These are phyloP conservation scores for Plantago coronopus DNA, from an alignment of 305 asterid species.

Conservation along the genomic window DNA sequence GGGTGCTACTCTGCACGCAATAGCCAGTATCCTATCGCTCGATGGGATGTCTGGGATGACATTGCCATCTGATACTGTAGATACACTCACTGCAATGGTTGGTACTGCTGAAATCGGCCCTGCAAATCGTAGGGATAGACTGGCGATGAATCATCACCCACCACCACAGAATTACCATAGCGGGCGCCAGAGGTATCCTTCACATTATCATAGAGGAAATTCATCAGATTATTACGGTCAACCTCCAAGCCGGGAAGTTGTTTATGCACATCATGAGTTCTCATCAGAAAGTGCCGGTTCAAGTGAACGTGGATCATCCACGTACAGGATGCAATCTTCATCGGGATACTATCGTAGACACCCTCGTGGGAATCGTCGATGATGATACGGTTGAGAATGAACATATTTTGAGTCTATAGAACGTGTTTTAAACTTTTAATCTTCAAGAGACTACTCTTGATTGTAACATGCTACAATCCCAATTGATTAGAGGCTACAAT, in stretches of 20 bases:
- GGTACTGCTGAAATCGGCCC: slow-evolving; percentile 41
- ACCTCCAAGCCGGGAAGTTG: slow-evolving; percentile 16
- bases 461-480: no score
- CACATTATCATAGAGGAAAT: slow-evolving; percentile 24
- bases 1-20: slow-evolving; percentile 51
- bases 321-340: neutral
- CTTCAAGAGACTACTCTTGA: neutral
- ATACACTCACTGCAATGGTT: slow-evolving; percentile 41
- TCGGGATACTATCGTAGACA: slow-evolving; percentile 5
- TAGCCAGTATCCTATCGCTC: slow-evolving; percentile 52
- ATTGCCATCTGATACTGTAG: slow-evolving; percentile 37
- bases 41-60: slow-evolving; percentile 67
- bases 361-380: slow-evolving; percentile 2
- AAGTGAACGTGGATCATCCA: neutral
- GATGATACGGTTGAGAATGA: neutral
- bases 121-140: slow-evolving; percentile 22
- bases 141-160: slow-evolving; percentile 23
- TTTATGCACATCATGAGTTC: slow-evolving; percentile 14
- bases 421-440: neutral
- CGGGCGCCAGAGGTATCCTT: slow-evolving; percentile 17
- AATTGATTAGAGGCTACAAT: neutral
- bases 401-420: neutral
- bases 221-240: slow-evolving; percentile 8
- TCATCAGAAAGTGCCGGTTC: slow-evolving; percentile 10
- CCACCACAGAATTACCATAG: slow-evolving; percentile 29